Percentiles rank a stretch among this genome's conserved stretches.
These are phyloP conservation scores for Lithospermum erythrorhizon DNA, from an alignment of 257 asterid species.

Conservation along the genomic window DNA sequence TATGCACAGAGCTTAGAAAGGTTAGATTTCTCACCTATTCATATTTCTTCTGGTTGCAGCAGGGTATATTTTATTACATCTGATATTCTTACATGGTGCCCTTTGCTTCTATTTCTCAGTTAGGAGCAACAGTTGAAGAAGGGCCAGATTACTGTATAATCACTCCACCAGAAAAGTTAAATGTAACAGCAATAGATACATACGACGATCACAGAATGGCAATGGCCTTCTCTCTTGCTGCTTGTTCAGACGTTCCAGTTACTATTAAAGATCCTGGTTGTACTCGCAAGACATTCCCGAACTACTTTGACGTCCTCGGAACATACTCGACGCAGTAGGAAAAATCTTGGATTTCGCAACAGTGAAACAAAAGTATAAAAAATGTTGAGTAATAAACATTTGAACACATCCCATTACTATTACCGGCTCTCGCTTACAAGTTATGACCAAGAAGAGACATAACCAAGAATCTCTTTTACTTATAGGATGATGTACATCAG, in stretches of 20 bases:
- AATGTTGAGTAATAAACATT: neutral
- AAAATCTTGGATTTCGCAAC: neutral
- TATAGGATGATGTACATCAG: neutral
- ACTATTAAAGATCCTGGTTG: constrained; percentile 88
- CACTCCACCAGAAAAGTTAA: constrained; percentile 87
- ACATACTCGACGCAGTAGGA: constrained; percentile 52
- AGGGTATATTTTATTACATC: neutral
- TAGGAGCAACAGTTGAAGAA: constrained; percentile 95
- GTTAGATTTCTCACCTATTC: constrained; percentile 21
- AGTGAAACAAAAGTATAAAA: neutral
- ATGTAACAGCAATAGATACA: constrained; percentile 69
- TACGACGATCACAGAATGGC: constrained; percentile 98
- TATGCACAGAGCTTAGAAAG: constrained; percentile 96
- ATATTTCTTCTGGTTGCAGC: neutral
- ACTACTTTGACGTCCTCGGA: constrained; percentile 70
- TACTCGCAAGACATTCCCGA: constrained; percentile 95
- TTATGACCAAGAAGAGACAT: neutral
- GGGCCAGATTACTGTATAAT: constrained; percentile 89
- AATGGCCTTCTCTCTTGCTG: constrained; percentile 97
- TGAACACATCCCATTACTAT: neutral
- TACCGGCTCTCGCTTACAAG: neutral
- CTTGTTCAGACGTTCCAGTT: constrained; percentile 87
- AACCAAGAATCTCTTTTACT: neutral
- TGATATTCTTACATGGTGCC: neutral
- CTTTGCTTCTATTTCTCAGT: constrained; percentile 27